These are phyloP conservation scores for Hypoxylon rubiginosum DNA, from an alignment of 2,329 filamentous ascomycete genomes.

Conservation along the genomic window DNA sequence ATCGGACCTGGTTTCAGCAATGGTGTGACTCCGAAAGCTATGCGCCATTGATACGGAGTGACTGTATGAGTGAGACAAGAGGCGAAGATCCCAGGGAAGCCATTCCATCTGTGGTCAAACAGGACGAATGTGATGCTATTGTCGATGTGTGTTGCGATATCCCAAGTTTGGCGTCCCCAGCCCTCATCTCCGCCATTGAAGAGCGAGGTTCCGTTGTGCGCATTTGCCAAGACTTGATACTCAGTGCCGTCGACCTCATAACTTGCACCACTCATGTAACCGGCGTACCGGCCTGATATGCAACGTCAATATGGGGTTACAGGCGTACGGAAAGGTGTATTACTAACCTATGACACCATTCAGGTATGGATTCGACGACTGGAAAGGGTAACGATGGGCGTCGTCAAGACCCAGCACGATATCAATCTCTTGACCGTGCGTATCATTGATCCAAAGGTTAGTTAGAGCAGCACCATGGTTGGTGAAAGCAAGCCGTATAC, in stretches of 20 bases:
- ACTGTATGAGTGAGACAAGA: constrained; percentile 5
- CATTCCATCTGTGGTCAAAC: constrained; percentile 3
- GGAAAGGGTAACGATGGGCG: not conserved
- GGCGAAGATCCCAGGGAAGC: constrained; percentile 1
- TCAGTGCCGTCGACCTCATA: not conserved
- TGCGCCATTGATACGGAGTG: not conserved
- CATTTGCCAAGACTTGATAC: not conserved
- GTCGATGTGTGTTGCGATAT: not conserved
- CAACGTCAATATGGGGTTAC: not conserved
- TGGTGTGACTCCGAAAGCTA: constrained; percentile 2
- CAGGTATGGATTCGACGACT: not conserved
- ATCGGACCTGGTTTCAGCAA: not conserved
- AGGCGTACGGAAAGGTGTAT: not conserved
- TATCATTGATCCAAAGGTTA: constrained; percentile 4
- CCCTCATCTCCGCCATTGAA: constrained; percentile 3
- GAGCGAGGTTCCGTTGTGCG: constrained; percentile 1
- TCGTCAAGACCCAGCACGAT: constrained; percentile 5
- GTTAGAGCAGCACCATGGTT: constrained; percentile 3
- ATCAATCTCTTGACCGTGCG: constrained; percentile 1
- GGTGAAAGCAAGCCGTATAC: not conserved
- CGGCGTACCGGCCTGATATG: not conserved
- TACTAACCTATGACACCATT: constrained; percentile 6
- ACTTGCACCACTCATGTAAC: constrained; percentile 6
- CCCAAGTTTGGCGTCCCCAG: constrained; percentile 4
- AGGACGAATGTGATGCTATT: constrained; percentile 5